phyloP scores from a whole-genome alignment of 169 alveolate species.

The Amoebophrya sp. region DNA sequence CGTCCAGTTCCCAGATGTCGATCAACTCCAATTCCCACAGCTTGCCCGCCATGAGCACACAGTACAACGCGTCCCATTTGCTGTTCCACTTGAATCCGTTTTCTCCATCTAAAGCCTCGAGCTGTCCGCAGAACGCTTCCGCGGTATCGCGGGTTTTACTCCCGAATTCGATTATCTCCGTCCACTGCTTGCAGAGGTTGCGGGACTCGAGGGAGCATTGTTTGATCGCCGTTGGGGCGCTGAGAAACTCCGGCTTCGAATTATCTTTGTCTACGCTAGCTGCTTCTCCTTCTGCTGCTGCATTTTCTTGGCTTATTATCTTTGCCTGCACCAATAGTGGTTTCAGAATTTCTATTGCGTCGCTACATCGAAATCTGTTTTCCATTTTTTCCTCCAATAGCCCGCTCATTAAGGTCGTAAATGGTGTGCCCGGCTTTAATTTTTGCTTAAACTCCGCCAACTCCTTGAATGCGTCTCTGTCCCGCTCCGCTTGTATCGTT shows the following conservation, averaged over 20 bases:
- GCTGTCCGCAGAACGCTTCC: neutral
- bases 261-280: too few relatives aligned
- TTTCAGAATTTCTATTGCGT: neutral
- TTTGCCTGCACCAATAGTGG: neutral
- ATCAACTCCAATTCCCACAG: neutral
- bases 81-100: neutral
- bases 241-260: too few relatives aligned
- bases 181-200: neutral
- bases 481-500: neutral
- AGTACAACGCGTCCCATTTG: neutral
- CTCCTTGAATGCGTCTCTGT: neutral
- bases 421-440: neutral
- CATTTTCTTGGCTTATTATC: neutral
- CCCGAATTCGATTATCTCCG: neutral
- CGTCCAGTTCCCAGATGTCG: conserved; percentile 9
- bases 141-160: neutral
- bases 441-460: neutral
- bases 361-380: neutral
- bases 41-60: neutral
- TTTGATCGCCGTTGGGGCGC: neutral
- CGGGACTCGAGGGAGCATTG: neutral
- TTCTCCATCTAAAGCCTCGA: too few relatives aligned
- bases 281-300: neutral
- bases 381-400: neutral
- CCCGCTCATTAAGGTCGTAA: neutral